Conservation (phyloP, 495 filamentous ascomycete species). For the Penicillium malachiteum region DNA sequence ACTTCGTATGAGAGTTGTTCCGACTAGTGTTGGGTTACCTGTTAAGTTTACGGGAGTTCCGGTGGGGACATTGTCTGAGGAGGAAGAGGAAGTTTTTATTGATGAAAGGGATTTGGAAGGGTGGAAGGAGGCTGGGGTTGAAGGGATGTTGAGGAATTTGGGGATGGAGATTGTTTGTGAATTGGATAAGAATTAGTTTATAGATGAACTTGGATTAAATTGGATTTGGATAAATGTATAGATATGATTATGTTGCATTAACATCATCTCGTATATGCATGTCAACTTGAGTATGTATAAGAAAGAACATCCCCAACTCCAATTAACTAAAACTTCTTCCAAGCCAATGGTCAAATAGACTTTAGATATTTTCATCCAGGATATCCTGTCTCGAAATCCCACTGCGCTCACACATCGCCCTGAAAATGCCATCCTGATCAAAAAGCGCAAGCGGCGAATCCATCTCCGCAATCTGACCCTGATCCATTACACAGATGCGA, state of each 20-base stretch:
- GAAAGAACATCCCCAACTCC: neutral
- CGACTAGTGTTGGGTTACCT: slow-evolving; percentile 19
- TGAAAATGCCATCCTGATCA: slow-evolving; percentile 72
- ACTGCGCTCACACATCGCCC: slow-evolving; percentile 88
- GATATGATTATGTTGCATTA: neutral
- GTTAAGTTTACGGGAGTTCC: slow-evolving; percentile 25
- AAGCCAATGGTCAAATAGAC: too few species aligned
- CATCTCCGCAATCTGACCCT: slow-evolving; percentile 80
- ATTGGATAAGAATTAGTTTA: slow-evolving; percentile 21
- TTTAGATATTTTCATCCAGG: neutral
- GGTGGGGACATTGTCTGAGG: slow-evolving; percentile 16
- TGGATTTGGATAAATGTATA: neutral
- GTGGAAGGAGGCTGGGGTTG: slow-evolving; percentile 24
- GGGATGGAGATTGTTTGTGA: slow-evolving; percentile 32
- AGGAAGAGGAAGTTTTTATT: slow-evolving; percentile 19
- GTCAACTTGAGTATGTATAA: neutral
- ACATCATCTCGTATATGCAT: neutral
- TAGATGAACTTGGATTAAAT: neutral
- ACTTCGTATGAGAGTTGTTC: slow-evolving; percentile 24
- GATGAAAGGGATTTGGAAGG: slow-evolving; percentile 25
- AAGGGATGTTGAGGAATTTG: slow-evolving; percentile 32
- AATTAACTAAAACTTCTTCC: too few species aligned
- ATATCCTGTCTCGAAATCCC: slow-evolving; percentile 76
- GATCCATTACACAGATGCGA: slow-evolving; percentile 93
- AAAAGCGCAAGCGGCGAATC: slow-evolving; percentile 73